Evolutionary conservation across 495 filamentous ascomycete species (phyloP), one percentile per base, ranked within the genome.

Genomic region (Aspergillus haitiensis): DNA sequence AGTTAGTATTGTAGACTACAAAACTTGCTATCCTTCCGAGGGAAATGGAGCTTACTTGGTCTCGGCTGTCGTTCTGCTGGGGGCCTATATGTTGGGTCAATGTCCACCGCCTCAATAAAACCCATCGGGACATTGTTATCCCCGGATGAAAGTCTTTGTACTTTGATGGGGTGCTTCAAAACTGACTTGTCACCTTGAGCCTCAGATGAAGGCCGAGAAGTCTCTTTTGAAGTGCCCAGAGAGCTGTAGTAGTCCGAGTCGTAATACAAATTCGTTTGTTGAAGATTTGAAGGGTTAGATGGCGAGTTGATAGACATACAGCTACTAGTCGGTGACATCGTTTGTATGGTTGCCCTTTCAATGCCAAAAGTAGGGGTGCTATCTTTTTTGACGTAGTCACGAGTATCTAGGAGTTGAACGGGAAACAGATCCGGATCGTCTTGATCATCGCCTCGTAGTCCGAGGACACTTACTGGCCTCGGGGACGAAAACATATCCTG

Each of bases 401-500:
- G 77, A 50, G 91, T 89, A 10, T 90, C 88, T 2, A 85, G 77
- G 5, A 98, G 77, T 45, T 80, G 76, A 33, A 97, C 92, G 0
- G 94, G 94, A 66, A 89, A 88, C 13, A 88, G 69, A 73, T 98
- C 95, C 3, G 93, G 93, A 67, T 98, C 95, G 67, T 98, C 94
- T n/a, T 83, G 72, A 16, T 92, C 90, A 6, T 89, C 87, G 52
- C 93, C 94, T 35, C 86, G 85, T 15, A 98, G 82, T 64, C 89
- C 91, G 18, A 98, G 78, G 12, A 93, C 78, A 71, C 92, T 97
- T 32, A 92, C 85, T 3, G 91, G 86, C 11, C 91, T 82, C 2
- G 92, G 95, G 48, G 91, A 97, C 9, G 88, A 91, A 70, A 97
- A 96, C 94, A 98, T 98, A 64, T 95, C 94, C 67, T 96, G 90